Percentiles rank a stretch among this genome's conserved stretches.
Evolutionary conservation across 495 filamentous ascomycete species (phyloP).

Genomic region (Bathelium albidoporum): DNA sequence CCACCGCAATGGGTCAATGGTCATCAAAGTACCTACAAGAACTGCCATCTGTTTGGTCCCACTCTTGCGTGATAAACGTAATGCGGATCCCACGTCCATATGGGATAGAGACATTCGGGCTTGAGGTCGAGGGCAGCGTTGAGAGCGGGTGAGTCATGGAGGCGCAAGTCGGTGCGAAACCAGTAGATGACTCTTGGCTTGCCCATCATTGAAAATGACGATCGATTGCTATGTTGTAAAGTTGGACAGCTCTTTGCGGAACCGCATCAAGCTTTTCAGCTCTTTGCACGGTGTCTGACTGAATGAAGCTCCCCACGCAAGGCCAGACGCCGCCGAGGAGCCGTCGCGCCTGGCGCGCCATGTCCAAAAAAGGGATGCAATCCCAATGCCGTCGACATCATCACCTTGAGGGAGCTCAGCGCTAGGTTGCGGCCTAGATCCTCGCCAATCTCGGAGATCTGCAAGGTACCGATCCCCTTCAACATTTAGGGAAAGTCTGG

Average conservation of each 20-base stretch:
- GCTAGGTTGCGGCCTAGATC: background rate
- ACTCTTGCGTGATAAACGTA: constrained; percentile 59
- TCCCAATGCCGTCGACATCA: background rate
- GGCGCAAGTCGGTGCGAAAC: constrained; percentile 62
- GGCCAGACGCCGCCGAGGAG: background rate
- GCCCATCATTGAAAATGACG: constrained; percentile 8
- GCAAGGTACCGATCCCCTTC: background rate
- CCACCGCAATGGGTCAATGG: background rate
- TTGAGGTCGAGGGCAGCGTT: constrained; percentile 53
- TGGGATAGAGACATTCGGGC: constrained; percentile 50
- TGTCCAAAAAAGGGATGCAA: background rate
- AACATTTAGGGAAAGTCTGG: too few species aligned
- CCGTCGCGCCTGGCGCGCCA: background rate
- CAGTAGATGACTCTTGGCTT: constrained; percentile 56
- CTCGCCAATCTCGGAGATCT: background rate
- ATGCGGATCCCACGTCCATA: constrained; percentile 65
- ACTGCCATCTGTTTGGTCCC: constrained; percentile 57
- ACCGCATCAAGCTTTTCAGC: background rate
- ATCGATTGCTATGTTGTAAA: background rate
- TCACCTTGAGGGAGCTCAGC: background rate
- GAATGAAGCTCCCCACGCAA: background rate
- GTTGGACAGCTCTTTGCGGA: background rate
- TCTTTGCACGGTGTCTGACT: background rate
- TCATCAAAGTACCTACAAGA: constrained; percentile 35
- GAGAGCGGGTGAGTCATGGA: constrained; percentile 61